Evolutionary conservation across 768 basidiomycete genomes (phyloP), one percentile per base, ranked within the genome.

Genomic region (Boletus edulis): DNA sequence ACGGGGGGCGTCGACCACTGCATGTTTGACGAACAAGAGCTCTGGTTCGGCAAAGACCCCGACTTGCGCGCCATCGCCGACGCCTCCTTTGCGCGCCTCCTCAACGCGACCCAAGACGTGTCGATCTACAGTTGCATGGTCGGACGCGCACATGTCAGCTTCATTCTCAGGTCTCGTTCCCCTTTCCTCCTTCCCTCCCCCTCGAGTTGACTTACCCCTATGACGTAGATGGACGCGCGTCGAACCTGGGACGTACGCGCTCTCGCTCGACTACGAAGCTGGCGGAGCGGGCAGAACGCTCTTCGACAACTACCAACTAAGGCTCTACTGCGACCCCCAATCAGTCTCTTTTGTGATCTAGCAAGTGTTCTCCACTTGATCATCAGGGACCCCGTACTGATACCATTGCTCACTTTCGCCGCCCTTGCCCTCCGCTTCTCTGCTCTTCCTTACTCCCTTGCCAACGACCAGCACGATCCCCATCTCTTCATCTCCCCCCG

Each of bases 31-130:
- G 82, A 83, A 18, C 82, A 85, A 59, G 82, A 85, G 27, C 63
- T 87, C 27, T 87, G 84, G 84, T 70, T 87, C 13, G 85, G 82
- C 17, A 81, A 75, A 62, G 84, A 88, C 62, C 83, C 82, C 5
- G 84, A 87, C 62, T 87, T 88, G 63, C 67, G 72, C 42, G 72
- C 78, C 2, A 80, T 88, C 41, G 70, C 73, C 18, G 78, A 86
- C 43, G 83, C 81, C 11, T 79, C 80, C 2, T 82, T 84, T 61
- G 81, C 83, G 39, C 66, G 76, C 34, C 66, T 81, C 55, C 80
- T 75, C 57, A 73, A 58, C 37, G 68, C 72, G 29, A 74, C 76
- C 20, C 60, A 73, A 13, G 76, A 77, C 54, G 71, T 75, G 65
- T 76, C 82, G 55, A 62, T 81, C 39, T 87, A 87, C 66, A 77